These are phyloP conservation scores for Pythium oligandrum DNA, from an alignment of 352 stramenopile genomes.

Conservation along the genomic window DNA sequence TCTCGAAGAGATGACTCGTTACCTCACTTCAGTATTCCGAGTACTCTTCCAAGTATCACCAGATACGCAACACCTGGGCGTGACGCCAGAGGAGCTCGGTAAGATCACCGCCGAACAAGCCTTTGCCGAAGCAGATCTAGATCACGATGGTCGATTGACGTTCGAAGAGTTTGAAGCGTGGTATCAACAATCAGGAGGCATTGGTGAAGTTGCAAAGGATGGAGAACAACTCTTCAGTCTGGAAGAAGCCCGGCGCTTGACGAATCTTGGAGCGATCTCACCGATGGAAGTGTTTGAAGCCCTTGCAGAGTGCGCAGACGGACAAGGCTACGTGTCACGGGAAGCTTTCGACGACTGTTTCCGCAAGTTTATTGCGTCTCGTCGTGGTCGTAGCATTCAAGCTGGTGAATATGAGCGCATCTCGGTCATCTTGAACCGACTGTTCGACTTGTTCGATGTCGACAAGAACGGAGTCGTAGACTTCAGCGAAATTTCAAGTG, in stretches of 20 bases:
- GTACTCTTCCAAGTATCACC: slow-evolving; percentile 81
- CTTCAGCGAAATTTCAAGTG: slow-evolving; percentile 83
- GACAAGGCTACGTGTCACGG: slow-evolving; percentile 68
- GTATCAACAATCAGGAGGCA: slow-evolving; percentile 72
- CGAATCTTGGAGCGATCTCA: slow-evolving; percentile 63
- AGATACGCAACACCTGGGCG: slow-evolving; percentile 45
- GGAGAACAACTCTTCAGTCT: slow-evolving; percentile 77
- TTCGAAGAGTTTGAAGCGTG: slow-evolving; percentile 85
- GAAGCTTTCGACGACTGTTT: slow-evolving; percentile 77
- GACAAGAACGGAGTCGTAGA: slow-evolving; percentile 85
- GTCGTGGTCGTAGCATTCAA: slow-evolving; percentile 31
- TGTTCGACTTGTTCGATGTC: slow-evolving; percentile 82
- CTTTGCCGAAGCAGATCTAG: slow-evolving; percentile 59
- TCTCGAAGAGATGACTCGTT: slow-evolving; percentile 81
- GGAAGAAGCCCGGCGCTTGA: slow-evolving; percentile 60
- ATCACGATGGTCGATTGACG: slow-evolving; percentile 72
- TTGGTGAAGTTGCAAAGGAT: slow-evolving; percentile 73
- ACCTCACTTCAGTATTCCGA: slow-evolving; percentile 84
- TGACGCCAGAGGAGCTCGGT: slow-evolving; percentile 76
- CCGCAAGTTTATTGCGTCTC: slow-evolving; percentile 59
- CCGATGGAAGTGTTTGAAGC: slow-evolving; percentile 78
- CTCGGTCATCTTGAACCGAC: slow-evolving; percentile 61
- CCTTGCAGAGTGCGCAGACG: slow-evolving; percentile 59
- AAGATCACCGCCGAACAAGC: slow-evolving; percentile 76
- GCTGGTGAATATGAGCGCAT: slow-evolving; percentile 57